These are phyloP conservation scores for Scutellaria galericulata DNA, from an alignment of 257 asterid species.

Conservation along the genomic window DNA sequence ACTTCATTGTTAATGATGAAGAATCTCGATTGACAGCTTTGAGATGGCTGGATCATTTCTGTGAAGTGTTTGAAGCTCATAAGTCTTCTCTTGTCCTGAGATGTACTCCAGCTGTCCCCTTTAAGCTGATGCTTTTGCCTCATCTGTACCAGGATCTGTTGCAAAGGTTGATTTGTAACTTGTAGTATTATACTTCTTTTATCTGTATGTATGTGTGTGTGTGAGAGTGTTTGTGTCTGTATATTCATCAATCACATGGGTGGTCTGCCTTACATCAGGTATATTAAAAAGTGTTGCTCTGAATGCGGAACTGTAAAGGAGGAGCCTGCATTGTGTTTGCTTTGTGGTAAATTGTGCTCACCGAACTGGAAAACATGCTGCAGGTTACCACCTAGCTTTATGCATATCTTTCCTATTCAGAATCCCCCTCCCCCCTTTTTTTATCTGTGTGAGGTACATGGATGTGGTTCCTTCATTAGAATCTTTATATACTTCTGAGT, in stretches of 20 bases:
- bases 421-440: not conserved
- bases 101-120: slow-evolving; percentile 80
- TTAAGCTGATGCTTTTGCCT: slow-evolving; percentile 83
- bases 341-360: slow-evolving; percentile 95
- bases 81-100: slow-evolving; percentile 49
- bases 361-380: slow-evolving; percentile 88
- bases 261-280: slow-evolving; percentile 53
- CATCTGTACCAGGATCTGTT: slow-evolving; percentile 84
- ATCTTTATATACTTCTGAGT: slow-evolving; percentile 32
- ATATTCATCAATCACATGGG: slow-evolving; percentile 27
- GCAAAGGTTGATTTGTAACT: slow-evolving; percentile 67
- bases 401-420: slow-evolving; percentile 18
- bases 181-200: slow-evolving; percentile 18
- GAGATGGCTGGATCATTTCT: slow-evolving; percentile 71
- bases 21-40: slow-evolving; percentile 54
- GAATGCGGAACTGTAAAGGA: slow-evolving; percentile 71
- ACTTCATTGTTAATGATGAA: slow-evolving; percentile 58
- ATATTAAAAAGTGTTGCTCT: slow-evolving; percentile 78
- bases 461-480: slow-evolving; percentile 1
- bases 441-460: not conserved
- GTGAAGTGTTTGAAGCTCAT: slow-evolving; percentile 51
- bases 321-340: slow-evolving; percentile 89
- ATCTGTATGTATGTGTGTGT: not conserved
- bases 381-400: slow-evolving; percentile 60
- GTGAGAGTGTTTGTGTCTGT: not conserved